phyloP scores from a whole-genome alignment of 1,139 yeast species.

The Protomyces macrosporus region DNA sequence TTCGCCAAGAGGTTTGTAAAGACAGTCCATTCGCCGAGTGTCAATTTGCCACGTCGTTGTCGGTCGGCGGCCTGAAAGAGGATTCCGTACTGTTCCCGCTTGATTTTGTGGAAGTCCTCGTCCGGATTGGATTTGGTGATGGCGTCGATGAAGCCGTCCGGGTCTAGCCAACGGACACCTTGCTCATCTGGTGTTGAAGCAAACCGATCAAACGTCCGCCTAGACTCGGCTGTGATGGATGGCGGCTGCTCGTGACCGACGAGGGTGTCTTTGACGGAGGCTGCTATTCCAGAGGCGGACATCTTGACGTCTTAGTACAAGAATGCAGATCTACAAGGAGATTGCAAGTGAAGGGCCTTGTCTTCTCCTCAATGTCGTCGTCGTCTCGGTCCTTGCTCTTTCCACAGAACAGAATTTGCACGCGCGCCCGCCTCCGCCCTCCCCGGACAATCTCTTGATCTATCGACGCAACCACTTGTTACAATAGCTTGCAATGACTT shows the following conservation, averaged over 20 bases:
- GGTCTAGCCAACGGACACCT: conserved; percentile 1
- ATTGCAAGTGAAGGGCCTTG: no score
- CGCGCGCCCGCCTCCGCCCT: no score
- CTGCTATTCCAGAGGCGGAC: not conserved
- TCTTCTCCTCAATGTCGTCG: no score
- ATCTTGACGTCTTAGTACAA: not conserved
- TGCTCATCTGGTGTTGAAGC: not conserved
- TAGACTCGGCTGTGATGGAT: conserved; percentile 15
- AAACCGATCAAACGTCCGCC: conserved; percentile 16
- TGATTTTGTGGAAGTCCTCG: conserved; percentile 44
- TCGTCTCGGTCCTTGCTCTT: no score
- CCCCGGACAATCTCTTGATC: no score
- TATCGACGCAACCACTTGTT: no score
- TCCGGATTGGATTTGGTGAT: conserved; percentile 28
- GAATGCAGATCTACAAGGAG: not conserved
- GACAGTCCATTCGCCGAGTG: conserved; percentile 21
- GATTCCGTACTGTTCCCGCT: conserved; percentile 44
- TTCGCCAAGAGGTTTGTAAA: conserved; percentile 27
- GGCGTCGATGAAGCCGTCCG: conserved; percentile 18
- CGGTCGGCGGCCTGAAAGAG: conserved; percentile 42
- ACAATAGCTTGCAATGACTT: no score
- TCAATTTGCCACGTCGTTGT: conserved; percentile 2
- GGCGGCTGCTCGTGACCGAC: conserved; percentile 18
- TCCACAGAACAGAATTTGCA: no score
- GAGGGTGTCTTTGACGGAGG: conserved; percentile 11